Conservation (phyloP, 2,329 filamentous ascomycete species). For the Fonsecaea nubica region DNA sequence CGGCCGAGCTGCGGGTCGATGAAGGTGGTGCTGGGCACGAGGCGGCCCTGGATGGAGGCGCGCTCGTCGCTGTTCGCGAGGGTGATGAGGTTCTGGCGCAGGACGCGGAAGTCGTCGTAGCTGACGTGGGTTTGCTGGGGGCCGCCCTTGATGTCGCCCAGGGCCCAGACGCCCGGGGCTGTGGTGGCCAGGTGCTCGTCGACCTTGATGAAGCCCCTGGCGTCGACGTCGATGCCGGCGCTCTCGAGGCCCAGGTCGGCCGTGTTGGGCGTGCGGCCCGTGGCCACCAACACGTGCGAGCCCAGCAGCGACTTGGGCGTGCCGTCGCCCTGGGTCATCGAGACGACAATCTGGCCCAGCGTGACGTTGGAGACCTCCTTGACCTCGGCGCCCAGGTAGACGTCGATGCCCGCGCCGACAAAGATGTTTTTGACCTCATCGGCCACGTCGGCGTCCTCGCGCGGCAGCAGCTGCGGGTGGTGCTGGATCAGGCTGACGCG, state of each 20-base stretch:
- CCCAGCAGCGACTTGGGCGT: constrained; percentile 42
- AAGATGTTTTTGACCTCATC: constrained; percentile 53
- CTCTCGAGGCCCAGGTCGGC: constrained; percentile 52
- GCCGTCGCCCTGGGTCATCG: constrained; percentile 35
- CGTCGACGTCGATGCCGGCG: constrained; percentile 52
- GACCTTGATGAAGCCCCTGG: constrained; percentile 54
- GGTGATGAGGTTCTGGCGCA: constrained; percentile 54
- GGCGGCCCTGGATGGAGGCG: constrained; percentile 44
- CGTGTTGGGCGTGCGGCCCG: constrained; percentile 60
- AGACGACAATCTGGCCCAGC: constrained; percentile 40
- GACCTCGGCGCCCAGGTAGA: constrained; percentile 49
- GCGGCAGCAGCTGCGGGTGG: constrained; percentile 51
- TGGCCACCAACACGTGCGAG: constrained; percentile 59
- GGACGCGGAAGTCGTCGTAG: constrained; percentile 63
- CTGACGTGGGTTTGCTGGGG: constrained; percentile 64
- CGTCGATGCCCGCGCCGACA: constrained; percentile 54
- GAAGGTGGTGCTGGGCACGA: constrained; percentile 59
- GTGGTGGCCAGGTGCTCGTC: constrained; percentile 56
- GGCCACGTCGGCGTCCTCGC: constrained; percentile 59
- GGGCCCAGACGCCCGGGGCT: constrained; percentile 53
- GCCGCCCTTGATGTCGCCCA: constrained; percentile 61
- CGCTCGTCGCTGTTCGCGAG: constrained; percentile 33
- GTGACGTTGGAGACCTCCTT: constrained; percentile 41
- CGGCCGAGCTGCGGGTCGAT: constrained; percentile 63
- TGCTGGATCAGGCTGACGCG: constrained; percentile 59